A percentile compares a stretch with the other conserved stretches of the same genome.
phyloP scores from a whole-genome alignment of 768 basidiomycete genomes.

The Leucosporidium yakuticum region DNA sequence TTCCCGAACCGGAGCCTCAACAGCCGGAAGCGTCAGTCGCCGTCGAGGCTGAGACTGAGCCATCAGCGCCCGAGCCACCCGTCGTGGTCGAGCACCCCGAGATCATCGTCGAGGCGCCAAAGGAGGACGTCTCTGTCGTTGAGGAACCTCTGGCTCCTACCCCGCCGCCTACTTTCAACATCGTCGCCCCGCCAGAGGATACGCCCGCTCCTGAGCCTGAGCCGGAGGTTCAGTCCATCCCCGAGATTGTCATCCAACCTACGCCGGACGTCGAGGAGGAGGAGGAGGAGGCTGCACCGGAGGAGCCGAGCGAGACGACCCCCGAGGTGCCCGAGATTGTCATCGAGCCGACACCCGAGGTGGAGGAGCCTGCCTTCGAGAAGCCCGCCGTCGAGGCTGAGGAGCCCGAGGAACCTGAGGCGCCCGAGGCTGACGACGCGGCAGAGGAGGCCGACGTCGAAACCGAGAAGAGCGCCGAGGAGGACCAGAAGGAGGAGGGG shows the following conservation, averaged over 20 bases:
- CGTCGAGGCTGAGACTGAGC: neutral
- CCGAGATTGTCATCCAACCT: constrained; percentile 9
- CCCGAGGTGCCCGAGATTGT: neutral
- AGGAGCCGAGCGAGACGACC: too few species aligned
- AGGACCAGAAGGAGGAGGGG: neutral
- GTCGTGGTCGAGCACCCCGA: neutral
- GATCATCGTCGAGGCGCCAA: neutral
- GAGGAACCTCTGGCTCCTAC: neutral
- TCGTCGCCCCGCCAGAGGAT: neutral
- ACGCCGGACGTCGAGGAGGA: neutral
- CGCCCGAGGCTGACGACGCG: neutral
- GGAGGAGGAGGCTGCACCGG: neutral
- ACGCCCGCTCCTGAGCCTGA: neutral
- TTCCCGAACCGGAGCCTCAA: neutral
- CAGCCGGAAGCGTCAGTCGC: neutral
- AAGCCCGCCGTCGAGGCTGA: neutral
- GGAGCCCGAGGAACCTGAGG: neutral
- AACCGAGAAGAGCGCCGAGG: neutral
- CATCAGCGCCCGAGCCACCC: neutral
- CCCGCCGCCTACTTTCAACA: neutral
- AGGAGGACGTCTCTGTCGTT: neutral
- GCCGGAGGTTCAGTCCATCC: neutral
- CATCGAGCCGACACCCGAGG: neutral
- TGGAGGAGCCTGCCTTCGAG: neutral
- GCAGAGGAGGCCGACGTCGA: neutral